A percentile compares a stretch with the other conserved stretches of the same genome.
phyloP scores from a whole-genome alignment of 768 basidiomycete species.

The Terana coerulea region DNA sequence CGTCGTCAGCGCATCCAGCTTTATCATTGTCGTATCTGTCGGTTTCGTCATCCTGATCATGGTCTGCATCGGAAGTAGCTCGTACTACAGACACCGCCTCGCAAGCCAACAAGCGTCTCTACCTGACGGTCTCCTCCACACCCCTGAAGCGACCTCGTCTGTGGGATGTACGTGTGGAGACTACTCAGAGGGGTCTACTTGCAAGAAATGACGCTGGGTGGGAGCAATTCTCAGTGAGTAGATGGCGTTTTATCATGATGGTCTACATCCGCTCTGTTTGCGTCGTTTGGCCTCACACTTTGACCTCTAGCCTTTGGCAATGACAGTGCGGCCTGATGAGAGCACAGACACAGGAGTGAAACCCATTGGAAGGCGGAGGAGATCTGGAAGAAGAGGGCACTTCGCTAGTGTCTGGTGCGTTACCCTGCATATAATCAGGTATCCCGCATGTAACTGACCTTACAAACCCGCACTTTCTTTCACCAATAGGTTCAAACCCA shows the following conservation, averaged over 20 bases:
- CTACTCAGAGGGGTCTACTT: too few species aligned
- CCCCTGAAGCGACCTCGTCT: background rate
- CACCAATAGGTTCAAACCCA: background rate
- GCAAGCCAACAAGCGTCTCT: background rate
- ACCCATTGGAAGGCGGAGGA: background rate
- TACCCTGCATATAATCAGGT: background rate
- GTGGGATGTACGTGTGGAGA: conserved; percentile 11
- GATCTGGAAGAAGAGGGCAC: background rate
- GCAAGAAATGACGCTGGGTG: too few species aligned
- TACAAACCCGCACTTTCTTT: background rate
- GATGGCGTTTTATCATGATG: too few species aligned
- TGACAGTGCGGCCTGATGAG: background rate
- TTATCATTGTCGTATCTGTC: conserved; percentile 10
- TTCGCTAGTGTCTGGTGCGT: background rate
- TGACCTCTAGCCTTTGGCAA: conserved; percentile 3
- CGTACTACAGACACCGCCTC: conserved; percentile 1
- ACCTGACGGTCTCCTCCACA: background rate
- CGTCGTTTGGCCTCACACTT: background rate
- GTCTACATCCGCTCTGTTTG: background rate
- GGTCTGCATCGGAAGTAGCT: conserved; percentile 4
- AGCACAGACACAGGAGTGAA: background rate
- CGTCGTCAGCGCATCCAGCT: conserved; percentile 10
- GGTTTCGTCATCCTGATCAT: conserved; percentile 8
- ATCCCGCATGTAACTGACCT: background rate
- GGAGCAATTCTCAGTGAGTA: too few species aligned